phyloP scores from a whole-genome alignment of 805 yeast genomes.

The Priceomyces haplophilus region DNA sequence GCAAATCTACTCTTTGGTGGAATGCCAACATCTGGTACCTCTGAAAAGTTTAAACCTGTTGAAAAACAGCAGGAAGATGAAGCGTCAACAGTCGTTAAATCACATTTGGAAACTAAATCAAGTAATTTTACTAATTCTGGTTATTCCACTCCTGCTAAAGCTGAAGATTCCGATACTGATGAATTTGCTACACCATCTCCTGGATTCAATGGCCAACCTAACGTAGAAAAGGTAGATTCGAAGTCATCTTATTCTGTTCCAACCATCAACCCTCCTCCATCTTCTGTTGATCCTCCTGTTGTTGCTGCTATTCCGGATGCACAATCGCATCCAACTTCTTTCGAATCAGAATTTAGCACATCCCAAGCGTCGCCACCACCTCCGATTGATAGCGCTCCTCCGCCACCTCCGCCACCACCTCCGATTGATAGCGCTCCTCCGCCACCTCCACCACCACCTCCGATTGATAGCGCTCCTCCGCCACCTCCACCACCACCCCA shows the following conservation, averaged over 20 bases:
- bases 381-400: constrained; percentile 20
- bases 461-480: constrained; percentile 27
- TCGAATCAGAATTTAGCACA: too few species aligned
- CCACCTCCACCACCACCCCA: constrained; percentile 26
- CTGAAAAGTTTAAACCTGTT: constrained; percentile 4
- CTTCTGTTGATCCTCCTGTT: constrained; percentile 1
- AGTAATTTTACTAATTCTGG: background rate
- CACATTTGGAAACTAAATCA: background rate
- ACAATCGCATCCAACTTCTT: background rate
- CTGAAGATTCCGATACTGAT: too few species aligned
- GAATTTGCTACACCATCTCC: constrained; percentile 9
- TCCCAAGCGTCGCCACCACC: constrained; percentile 24
- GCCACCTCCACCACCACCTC: constrained; percentile 29
- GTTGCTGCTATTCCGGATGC: too few species aligned
- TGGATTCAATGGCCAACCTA: background rate
- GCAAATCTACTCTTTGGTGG: constrained; percentile 55
- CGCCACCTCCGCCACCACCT: constrained; percentile 27
- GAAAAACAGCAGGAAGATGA: background rate
- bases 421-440: constrained; percentile 17
- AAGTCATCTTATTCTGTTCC: constrained; percentile 11
- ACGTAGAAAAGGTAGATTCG: background rate
- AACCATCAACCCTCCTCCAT: constrained; percentile 2
- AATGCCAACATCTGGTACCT: constrained; percentile 31
- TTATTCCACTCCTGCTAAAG: background rate
- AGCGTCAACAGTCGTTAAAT: background rate